Base-by-base conservation (phyloP, 2,329 filamentous ascomycete genomes). In the Aspergillus fructus region DNA sequence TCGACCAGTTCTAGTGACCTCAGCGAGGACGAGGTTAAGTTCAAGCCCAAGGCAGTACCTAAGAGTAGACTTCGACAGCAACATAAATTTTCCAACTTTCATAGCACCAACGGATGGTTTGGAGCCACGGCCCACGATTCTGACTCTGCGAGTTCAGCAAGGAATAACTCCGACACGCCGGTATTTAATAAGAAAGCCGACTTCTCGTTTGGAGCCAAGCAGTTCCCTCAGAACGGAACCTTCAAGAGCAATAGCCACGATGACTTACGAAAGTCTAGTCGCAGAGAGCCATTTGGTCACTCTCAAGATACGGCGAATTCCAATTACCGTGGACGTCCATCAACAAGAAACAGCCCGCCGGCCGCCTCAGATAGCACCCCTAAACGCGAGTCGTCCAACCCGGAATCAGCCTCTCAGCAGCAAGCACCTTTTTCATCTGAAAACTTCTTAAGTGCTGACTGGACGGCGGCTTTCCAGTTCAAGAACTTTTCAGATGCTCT, bases 1-100 rank as follows among this genome's bases (percentile, higher is more conserved):
- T 74, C 71, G 4, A 72, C 73, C n/a, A 75, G 71, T 23, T 74
- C 76, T 4, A 78, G 75, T 59, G 75, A 74, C 48, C 64, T 66
- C 4, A 74, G 68, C 3, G 72, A 74, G 9, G 66, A 70, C 33
- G 64, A 69, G 21, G 43, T 62, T 23, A 48, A 58, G 5, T 60
- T 54, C n/a, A 74, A 76, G 58, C 75, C 72, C 13, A 48, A 77
- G 61, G 76, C 73, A 19, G 67, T 72, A 4, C 75, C 75, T 11
- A 76, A 74, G 58, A 76, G 71, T 62, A 69, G 74, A 61, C 62
- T 74, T 9, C 64, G 67, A 17, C 64, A 66, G 11, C 61, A 69
- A 55, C 65, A 74, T 46, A 71, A 65, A 19, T 68, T 66, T 47
- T 48, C 63, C 34, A 65, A 70, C 49, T 68, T 68, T 45, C 63